Conservation (phyloP, 441 rosid species). For the Gossypium gossypioides region DNA sequence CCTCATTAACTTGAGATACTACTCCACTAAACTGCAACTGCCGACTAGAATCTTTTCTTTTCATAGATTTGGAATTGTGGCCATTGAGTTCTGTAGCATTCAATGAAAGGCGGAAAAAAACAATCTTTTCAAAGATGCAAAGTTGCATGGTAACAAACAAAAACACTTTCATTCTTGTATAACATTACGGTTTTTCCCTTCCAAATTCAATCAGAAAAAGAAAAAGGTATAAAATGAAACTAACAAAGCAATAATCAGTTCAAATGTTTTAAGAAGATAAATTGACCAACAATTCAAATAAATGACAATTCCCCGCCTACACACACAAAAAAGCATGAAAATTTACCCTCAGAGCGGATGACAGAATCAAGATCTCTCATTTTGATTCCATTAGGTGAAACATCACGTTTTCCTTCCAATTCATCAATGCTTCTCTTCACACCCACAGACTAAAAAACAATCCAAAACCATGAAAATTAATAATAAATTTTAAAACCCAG, state of each 20-base stretch:
- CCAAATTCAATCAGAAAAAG: neutral
- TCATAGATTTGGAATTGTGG: conserved; percentile 22
- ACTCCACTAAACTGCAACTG: conserved; percentile 27
- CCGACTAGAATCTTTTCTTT: conserved; percentile 18
- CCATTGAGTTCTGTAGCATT: conserved; percentile 27
- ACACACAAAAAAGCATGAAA: conserved; percentile 4
- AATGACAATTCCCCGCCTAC: neutral
- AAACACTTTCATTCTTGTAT: neutral
- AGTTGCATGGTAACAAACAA: neutral
- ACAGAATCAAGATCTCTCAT: conserved; percentile 38
- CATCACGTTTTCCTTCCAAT: conserved; percentile 32
- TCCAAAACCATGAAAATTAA: conserved; percentile 8
- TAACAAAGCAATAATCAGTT: neutral
- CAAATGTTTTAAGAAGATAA: neutral
- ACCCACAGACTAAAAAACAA: conserved; percentile 28
- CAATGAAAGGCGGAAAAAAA: neutral
- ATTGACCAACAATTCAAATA: neutral
- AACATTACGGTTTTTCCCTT: neutral
- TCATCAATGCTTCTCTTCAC: conserved; percentile 29
- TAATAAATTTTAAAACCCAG: neutral
- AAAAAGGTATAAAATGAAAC: neutral
- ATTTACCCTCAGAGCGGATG: conserved; percentile 37
- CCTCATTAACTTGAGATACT: conserved; percentile 30
- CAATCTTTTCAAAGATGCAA: neutral
- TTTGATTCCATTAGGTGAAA: conserved; percentile 40